These are phyloP conservation scores for Mycena maculata DNA, from an alignment of 768 basidiomycete genomes.

Conservation along the genomic window DNA sequence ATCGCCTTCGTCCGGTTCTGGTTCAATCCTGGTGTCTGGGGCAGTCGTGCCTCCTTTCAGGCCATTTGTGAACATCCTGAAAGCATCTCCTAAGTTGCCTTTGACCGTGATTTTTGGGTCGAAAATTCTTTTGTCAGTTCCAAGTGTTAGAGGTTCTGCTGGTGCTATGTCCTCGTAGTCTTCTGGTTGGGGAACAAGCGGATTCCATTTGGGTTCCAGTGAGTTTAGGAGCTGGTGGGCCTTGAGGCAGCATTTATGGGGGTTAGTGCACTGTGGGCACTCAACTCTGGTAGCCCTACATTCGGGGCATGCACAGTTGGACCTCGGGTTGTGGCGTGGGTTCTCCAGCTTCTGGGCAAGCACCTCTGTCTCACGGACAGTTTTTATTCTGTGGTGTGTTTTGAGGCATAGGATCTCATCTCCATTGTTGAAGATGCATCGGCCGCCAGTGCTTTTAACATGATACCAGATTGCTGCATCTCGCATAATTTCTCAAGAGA, in stretches of 20 bases:
- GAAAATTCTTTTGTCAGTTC: background rate
- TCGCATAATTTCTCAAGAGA: conserved; percentile 14
- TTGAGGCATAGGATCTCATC: conserved; percentile 7
- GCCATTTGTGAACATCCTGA: conserved; percentile 28
- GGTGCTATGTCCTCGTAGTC: conserved; percentile 19
- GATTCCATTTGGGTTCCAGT: conserved; percentile 29
- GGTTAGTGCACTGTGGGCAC: conserved; percentile 8
- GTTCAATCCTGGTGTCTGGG: conserved; percentile 1
- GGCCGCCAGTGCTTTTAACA: background rate
- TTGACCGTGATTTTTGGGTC: conserved; percentile 6
- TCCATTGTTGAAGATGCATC: background rate
- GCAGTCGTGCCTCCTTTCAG: background rate
- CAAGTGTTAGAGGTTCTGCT: background rate
- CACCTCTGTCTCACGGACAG: conserved; percentile 15
- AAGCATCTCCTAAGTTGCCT: conserved; percentile 1
- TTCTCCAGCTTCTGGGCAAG: background rate
- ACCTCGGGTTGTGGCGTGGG: background rate
- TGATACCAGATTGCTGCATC: conserved; percentile 29
- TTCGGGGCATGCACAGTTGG: conserved; percentile 17
- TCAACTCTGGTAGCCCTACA: conserved; percentile 6
- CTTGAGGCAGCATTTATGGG: conserved; percentile 18
- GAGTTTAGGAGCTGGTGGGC: conserved; percentile 12
- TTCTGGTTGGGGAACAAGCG: conserved; percentile 7
- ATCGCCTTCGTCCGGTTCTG: conserved; percentile 11
- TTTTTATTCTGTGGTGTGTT: conserved; percentile 9